Base-by-base conservation (phyloP, 495 filamentous ascomycete species). In the Astrocystis sublimbata region DNA sequence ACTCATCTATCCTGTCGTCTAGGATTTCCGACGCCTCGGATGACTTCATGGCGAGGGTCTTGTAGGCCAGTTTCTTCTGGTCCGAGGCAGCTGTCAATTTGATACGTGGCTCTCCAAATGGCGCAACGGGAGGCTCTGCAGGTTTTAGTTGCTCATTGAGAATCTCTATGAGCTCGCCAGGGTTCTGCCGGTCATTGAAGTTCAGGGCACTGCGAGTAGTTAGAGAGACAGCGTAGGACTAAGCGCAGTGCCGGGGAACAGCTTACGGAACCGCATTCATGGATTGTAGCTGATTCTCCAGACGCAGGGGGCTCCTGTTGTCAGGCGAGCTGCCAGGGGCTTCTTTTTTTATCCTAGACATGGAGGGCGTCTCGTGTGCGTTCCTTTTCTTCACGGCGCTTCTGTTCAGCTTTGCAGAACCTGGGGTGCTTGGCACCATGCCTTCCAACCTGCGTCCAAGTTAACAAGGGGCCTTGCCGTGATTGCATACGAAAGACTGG, bases 1-100 rank as follows among this genome's bases (percentile, higher is more conserved):
- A 96, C 31, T 91, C 91, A 58, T 98, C 94, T 73, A 98, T 97
- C 43, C 93, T 86, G 71, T 97, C 93, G 71, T 98, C 94, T 6
- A 96, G 80, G 54, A 96, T 89, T 74, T 97, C 93, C 2, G 92
- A 93, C 2, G 91, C 87, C 67, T 97, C 93, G 4, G 91, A 91
- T 12, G 93, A 82, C 65, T 94, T 96, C 92, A 96, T 96, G 30
- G 91, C 89, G 78, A 97, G 89, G 0, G 92, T 88, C 66, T 92
- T 92, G 73, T 97, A 98, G 8, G 85, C 86, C 54, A 97, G 89
- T 69, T 96, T 97, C 69, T 91, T 92, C 53, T 89, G 79, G 66
- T 98, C 94, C 3, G 89, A 90, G 63, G 91, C 89, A 15, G 89
- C 88, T 2, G 85, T 91, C 4, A 94, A 82, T 69, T 86, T 90